Evolutionary conservation across 2,329 filamentous ascomycete genomes (phyloP), one percentile per base, ranked within the genome.

Genomic region (Aspergillus sojae): DNA sequence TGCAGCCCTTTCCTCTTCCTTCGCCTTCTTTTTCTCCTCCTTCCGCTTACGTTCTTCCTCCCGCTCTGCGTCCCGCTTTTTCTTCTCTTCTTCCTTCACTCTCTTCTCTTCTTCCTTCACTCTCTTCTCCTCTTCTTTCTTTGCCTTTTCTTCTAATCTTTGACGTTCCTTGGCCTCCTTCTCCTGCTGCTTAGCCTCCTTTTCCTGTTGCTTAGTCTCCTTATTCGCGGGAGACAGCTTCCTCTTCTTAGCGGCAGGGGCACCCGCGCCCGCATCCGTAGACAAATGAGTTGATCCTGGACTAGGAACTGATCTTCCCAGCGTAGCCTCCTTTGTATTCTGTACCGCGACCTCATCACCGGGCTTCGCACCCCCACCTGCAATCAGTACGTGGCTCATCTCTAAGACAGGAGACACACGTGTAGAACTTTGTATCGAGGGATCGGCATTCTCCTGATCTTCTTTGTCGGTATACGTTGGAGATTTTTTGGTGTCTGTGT

Each of bases 1-100:
- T 63, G 79, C 80, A n/a, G 79, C 76, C 60, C 79, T 83, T 66
- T 84, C 82, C 60, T 82, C 79, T 64, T 83, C 79, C 16, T 81
- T 80, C 58, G 77, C 78, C 23, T 72, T 75, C 57, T 71, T 70
- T 65, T 73, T 78, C 43, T 76, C 76, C 53, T 77, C 75, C 2
- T 75, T 75, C 58, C 72, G 77, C 59, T 72, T 71, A 0, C 67
- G 70, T 64, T 75, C 78, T 48, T 75, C 76, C 39, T 78, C 74
- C 2, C 60, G 60, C 5, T 72, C 68, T 32, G 67, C 77, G 34
- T 75, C 71, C 10, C 68, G 65, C 39, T 74, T 72, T 57, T 74
- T 78, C 61, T 79, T 82, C 67, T 84, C 82, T 60, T 82, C 79
- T 64, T 83, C 79, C n/a, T 81, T 80, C 57, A 77, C 77, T 12